Evolutionary conservation across 108 stramenopile species (phyloP), one percentile per base, ranked within the genome.

Genomic region (Poteriospumella lacustris): DNA sequence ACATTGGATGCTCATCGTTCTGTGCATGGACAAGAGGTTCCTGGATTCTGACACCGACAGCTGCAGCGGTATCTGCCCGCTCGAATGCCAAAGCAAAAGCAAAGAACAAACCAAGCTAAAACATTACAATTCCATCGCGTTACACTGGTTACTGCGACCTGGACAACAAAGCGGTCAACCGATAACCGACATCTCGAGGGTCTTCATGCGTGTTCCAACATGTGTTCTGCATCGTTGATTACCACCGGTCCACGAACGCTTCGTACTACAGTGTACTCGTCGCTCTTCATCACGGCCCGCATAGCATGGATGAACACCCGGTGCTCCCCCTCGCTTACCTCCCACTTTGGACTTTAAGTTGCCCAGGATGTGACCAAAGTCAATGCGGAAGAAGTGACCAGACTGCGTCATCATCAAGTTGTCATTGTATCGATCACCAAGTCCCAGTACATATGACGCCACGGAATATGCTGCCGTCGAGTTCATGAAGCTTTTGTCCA

Each of bases 341-440:
- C 85, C 83, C 15, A 83, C 19, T 62, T 86, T 86, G 40, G 29
- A 59, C 81, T 86, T 86, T 58, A 84, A 86, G 56, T 86, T 83
- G 0, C 85, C 85, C 0, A 86, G 44, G 44, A 86, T 83, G 76
- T 86, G 85, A 0, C 89, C 89, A 60, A 89, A 89, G 76, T 89
- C 89, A 62, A 89, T 87, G 83, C 88, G 89, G 68, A 89, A 89
- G 38, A 88, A 59, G 42, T 73, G 69, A 1, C 89, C 89, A 42
- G 85, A 85, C 1, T 68, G 47, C 0, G 77, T 62, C n/a, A 89
- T 41, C 89, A 89, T 89, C 67, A 88, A 76, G 82, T 89, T 89
- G 75, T 89, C 87, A 90, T 93, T 69, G 72, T 89, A 87, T 33
- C 89, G 73, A 70, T 89, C 89, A 29, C 89, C 89, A 42, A 89